Percentiles rank a stretch among this genome's conserved stretches.
Conservation (phyloP, 352 stramenopile genomes). For the Blastocystis sp. region DNA sequence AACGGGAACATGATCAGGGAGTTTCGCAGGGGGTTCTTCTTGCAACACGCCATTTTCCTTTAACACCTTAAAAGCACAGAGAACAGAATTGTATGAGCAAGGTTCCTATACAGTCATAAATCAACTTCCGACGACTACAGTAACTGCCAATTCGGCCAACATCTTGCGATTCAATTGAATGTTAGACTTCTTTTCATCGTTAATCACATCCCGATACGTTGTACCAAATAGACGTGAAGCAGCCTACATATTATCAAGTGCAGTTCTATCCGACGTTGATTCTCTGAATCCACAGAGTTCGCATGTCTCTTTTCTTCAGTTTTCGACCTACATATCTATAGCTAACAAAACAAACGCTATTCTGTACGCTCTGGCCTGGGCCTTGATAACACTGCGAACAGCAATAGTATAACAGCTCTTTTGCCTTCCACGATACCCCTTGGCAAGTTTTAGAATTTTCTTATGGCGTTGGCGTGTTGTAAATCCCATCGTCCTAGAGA, state of each 20-base stretch:
- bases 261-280: slow-evolving; percentile 9
- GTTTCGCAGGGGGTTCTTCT: neutral
- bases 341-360: neutral
- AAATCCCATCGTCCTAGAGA: slow-evolving; percentile 24
- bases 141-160: slow-evolving; percentile 56
- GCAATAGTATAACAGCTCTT: slow-evolving; percentile 67
- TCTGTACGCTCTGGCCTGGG: slow-evolving; percentile 26
- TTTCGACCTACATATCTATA: slow-evolving; percentile 61
- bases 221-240: slow-evolving; percentile 51
- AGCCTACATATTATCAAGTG: neutral
- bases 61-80: slow-evolving; percentile 29
- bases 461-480: slow-evolving; percentile 50
- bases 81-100: slow-evolving; percentile 56
- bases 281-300: slow-evolving; percentile 62
- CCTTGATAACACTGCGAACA: slow-evolving; percentile 55
- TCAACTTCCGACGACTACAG: neutral
- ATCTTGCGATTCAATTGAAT: slow-evolving; percentile 65
- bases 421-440: slow-evolving; percentile 61
- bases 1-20: slow-evolving; percentile 3
- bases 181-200: slow-evolving; percentile 28
- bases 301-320: slow-evolving; percentile 67
- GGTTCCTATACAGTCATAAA: slow-evolving; percentile 17
- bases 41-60: slow-evolving; percentile 24
- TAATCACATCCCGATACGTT: slow-evolving; percentile 33
- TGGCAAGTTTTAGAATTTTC: slow-evolving; percentile 67